phyloP scores from a whole-genome alignment of 2,329 filamentous ascomycete species.

The Fusarium agapanthi region DNA sequence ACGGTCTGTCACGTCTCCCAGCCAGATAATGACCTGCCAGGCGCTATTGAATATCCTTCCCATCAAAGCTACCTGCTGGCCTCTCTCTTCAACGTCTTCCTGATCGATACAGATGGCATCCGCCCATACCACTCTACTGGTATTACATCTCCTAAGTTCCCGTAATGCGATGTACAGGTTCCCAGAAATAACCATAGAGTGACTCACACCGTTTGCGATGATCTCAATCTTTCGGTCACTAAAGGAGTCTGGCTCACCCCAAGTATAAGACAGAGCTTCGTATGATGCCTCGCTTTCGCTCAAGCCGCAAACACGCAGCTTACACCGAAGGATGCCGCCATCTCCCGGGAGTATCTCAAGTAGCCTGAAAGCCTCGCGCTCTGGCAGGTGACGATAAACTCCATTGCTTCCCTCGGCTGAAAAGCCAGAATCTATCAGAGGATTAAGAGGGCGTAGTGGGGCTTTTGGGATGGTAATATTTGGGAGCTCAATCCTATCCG shows the following conservation, averaged over 20 bases:
- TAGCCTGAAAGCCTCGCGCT: no score
- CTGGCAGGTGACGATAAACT: no score
- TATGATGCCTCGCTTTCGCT: neutral
- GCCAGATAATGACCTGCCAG: fast-evolving
- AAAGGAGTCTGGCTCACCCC: fast-evolving
- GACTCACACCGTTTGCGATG: fast-evolving
- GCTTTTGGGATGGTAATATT: no score
- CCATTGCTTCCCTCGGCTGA: no score
- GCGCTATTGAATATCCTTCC: neutral
- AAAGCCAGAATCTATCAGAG: no score
- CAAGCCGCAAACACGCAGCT: neutral
- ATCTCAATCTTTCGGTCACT: neutral
- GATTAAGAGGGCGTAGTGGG: no score
- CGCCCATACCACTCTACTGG: fast-evolving
- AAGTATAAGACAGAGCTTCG: neutral
- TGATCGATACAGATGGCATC: neutral
- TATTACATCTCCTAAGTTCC: fast-evolving
- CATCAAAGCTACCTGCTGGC: neutral
- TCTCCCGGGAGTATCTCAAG: neutral
- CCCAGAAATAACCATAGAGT: neutral
- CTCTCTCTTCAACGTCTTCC: neutral
- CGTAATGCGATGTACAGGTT: neutral
- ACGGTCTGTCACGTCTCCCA: fast-evolving
- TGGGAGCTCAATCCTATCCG: no score
- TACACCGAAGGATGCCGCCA: neutral